A percentile compares a stretch with the other conserved stretches of the same genome.
phyloP scores from a whole-genome alignment of 1,139 yeast genomes.

The Protomyces inouyei region DNA sequence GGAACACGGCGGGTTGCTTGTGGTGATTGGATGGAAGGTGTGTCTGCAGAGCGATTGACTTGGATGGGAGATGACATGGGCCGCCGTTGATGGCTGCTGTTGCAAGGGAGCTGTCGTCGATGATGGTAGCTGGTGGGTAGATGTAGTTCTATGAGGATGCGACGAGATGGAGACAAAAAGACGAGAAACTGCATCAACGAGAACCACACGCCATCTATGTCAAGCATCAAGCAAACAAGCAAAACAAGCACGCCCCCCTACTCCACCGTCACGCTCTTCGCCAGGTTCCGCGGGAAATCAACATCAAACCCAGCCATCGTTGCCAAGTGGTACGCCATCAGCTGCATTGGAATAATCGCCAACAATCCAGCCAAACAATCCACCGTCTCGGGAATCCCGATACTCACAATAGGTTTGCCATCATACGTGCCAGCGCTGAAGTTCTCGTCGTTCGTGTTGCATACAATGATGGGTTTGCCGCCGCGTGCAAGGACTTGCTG shows the following conservation, averaged over 20 bases:
- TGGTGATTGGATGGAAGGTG: too few species aligned
- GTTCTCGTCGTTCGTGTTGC: slow-evolving; percentile 75
- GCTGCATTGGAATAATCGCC: slow-evolving; percentile 90
- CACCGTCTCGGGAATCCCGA: slow-evolving; percentile 91
- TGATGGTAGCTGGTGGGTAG: neutral
- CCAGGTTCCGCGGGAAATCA: slow-evolving; percentile 97
- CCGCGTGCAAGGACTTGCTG: slow-evolving; percentile 96
- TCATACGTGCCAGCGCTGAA: slow-evolving; percentile 39
- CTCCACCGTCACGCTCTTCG: slow-evolving; percentile 96
- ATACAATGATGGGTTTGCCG: slow-evolving; percentile 91
- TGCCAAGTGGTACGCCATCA: slow-evolving; percentile 97
- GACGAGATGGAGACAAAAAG: too few species aligned
- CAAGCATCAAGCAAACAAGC: neutral
- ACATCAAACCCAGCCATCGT: slow-evolving; percentile 93
- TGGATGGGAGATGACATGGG: slow-evolving; percentile 17
- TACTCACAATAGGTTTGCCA: slow-evolving; percentile 42
- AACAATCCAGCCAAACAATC: slow-evolving; percentile 96
- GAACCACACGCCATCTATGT: too few species aligned
- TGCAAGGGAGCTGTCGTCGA: too few species aligned
- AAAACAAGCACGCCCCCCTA: slow-evolving; percentile 36
- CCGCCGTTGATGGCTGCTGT: neutral
- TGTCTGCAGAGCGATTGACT: slow-evolving; percentile 7
- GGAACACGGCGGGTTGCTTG: neutral
- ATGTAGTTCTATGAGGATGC: neutral
- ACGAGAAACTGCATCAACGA: too few species aligned